These are phyloP conservation scores for Citrus medica DNA, from an alignment of 345 rosid species.

Conservation along the genomic window DNA sequence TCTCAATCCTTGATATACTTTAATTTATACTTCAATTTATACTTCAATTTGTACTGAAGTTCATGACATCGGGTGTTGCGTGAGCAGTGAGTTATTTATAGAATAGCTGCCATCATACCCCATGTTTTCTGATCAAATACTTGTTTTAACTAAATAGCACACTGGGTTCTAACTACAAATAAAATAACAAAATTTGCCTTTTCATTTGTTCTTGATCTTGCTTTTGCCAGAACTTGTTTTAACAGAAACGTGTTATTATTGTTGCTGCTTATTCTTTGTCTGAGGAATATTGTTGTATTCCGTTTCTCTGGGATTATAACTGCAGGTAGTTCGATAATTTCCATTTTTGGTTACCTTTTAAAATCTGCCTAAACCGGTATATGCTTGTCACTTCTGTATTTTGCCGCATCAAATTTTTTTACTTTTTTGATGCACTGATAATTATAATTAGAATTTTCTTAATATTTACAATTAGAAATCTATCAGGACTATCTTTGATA, in stretches of 20 bases:
- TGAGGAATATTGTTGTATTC: too few relatives aligned
- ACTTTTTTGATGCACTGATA: too few relatives aligned
- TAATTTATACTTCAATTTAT: too few relatives aligned
- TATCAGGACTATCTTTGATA: too few relatives aligned
- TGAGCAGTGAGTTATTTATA: slow-evolving; percentile 28
- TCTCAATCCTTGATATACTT: not conserved
- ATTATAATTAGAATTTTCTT: too few relatives aligned
- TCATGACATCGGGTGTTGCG: slow-evolving; percentile 15
- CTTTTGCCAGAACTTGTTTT: not conserved
- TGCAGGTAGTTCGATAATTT: not conserved
- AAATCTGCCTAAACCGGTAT: not conserved
- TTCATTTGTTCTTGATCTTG: not conserved
- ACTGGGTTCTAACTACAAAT: not conserved
- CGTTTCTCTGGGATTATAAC: not conserved
- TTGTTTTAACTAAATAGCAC: not conserved
- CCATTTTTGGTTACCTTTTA: not conserved
- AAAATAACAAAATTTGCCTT: slow-evolving; percentile 4
- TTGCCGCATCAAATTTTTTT: too few relatives aligned
- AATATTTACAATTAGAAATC: too few relatives aligned
- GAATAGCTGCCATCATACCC: slow-evolving; percentile 27
- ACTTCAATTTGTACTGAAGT: not conserved
- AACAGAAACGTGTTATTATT: not conserved
- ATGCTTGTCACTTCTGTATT: too few relatives aligned
- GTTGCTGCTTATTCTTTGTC: not conserved
- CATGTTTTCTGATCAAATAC: not conserved